Percentiles rank a stretch among this genome's conserved stretches.
Evolutionary conservation across 176 grass and related monocot genomes (phyloP).

Genomic region (Aegilops longissima): DNA sequence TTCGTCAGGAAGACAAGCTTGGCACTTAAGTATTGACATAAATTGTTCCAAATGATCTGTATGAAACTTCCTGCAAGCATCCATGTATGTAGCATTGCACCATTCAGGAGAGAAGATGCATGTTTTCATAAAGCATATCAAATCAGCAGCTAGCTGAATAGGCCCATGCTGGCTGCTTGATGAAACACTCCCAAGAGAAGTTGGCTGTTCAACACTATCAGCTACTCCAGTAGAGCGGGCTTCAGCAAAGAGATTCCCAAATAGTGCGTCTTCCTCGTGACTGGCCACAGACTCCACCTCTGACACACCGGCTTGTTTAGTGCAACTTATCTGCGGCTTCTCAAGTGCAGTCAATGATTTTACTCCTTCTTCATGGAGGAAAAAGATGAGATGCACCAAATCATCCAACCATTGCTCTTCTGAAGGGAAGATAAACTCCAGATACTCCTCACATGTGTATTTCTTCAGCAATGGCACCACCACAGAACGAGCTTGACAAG

Average conservation of each 20-base stretch:
- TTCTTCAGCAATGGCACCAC: slow-evolving; percentile 62
- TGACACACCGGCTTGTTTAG: slow-evolving; percentile 59
- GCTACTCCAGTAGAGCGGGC: slow-evolving; percentile 50
- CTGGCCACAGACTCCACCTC: slow-evolving; percentile 69
- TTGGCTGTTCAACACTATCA: slow-evolving; percentile 67
- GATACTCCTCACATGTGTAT: slow-evolving; percentile 63
- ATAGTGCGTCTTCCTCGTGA: slow-evolving; percentile 96
- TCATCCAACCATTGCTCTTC: slow-evolving; percentile 82
- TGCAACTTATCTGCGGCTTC: slow-evolving; percentile 53
- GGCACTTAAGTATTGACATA: slow-evolving; percentile 69
- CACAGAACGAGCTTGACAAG: slow-evolving; percentile 58
- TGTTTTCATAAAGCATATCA: slow-evolving; percentile 74
- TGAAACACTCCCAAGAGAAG: slow-evolving; percentile 35
- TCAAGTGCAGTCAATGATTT: slow-evolving; percentile 60
- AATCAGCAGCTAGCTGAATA: slow-evolving; percentile 76
- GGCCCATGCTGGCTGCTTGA: slow-evolving; percentile 48
- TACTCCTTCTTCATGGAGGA: slow-evolving; percentile 75
- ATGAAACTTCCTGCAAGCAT: slow-evolving; percentile 69
- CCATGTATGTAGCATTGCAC: slow-evolving; percentile 55
- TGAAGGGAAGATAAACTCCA: slow-evolving; percentile 65
- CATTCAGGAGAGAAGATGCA: slow-evolving; percentile 76
- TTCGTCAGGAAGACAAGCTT: slow-evolving; percentile 53
- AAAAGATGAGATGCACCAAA: slow-evolving; percentile 77
- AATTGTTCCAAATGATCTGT: slow-evolving; percentile 67
- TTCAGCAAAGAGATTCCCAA: slow-evolving; percentile 95